Conservation (phyloP, 345 rosid genomes). For the Garcia nutans region DNA sequence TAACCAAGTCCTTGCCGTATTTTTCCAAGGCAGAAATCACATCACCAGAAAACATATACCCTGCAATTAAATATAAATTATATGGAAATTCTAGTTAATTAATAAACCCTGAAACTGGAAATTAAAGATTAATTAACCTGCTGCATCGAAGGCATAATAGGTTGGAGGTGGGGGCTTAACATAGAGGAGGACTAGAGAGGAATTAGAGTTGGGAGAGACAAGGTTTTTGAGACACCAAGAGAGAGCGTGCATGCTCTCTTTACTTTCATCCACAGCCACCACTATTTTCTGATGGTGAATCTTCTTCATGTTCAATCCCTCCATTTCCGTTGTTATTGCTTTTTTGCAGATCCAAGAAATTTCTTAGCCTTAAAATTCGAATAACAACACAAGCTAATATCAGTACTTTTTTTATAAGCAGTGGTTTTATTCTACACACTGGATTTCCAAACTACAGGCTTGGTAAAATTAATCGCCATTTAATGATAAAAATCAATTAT, state of each 20-base stretch:
- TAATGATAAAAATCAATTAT: too few species aligned
- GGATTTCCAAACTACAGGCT: too few species aligned
- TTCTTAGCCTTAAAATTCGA: conserved; percentile 14
- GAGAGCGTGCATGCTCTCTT: conserved; percentile 90
- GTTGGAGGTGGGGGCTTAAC: conserved; percentile 76
- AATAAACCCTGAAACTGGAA: background rate
- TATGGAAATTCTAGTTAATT: background rate
- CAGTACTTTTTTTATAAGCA: conserved; percentile 1
- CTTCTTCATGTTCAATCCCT: conserved; percentile 24
- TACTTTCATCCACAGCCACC: conserved; percentile 87
- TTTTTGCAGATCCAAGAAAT: background rate
- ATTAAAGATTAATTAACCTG: conserved; percentile 37
- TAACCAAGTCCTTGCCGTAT: conserved; percentile 50
- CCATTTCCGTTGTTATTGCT: conserved; percentile 9
- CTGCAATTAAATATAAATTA: conserved; percentile 29
- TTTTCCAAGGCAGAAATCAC: conserved; percentile 45
- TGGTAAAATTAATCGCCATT: background rate
- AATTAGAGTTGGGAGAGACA: conserved; percentile 35
- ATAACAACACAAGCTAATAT: background rate
- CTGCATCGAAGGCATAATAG: conserved; percentile 60
- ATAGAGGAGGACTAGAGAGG: conserved; percentile 64
- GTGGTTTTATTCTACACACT: background rate
- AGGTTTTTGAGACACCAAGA: conserved; percentile 74
- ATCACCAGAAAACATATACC: conserved; percentile 54
- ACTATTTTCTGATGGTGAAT: conserved; percentile 41